Percentiles rank a stretch among this genome's conserved stretches.
These are phyloP conservation scores for Torulaspora franciscae DNA, from an alignment of 805 yeast species.

Conservation along the genomic window DNA sequence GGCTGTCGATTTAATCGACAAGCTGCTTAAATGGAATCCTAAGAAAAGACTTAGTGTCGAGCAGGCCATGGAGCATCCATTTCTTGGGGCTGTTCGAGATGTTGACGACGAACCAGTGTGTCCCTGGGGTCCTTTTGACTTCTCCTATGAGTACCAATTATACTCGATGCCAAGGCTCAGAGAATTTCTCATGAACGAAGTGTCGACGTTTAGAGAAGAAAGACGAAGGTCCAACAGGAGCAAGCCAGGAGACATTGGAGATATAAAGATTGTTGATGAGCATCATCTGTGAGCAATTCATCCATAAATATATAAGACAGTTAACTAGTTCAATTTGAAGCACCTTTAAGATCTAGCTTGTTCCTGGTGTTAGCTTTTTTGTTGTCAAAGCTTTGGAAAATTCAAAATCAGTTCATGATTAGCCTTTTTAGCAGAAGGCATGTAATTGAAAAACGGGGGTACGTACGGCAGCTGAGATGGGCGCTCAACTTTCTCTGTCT, in stretches of 20 bases:
- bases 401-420: too few species aligned
- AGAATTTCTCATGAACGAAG: constrained; percentile 48
- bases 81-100: constrained; percentile 50
- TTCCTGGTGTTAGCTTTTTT: too few species aligned
- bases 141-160: constrained; percentile 53
- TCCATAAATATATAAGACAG: not conserved
- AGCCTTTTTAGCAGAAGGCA: too few species aligned
- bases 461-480: constrained; percentile 48
- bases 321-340: not conserved
- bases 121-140: constrained; percentile 48
- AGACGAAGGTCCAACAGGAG: constrained; percentile 14
- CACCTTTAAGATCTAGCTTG: not conserved
- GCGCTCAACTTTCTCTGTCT: constrained; percentile 75
- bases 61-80: constrained; percentile 54
- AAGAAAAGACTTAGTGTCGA: constrained; percentile 49
- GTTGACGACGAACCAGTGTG: constrained; percentile 52
- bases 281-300: not conserved
- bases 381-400: too few species aligned
- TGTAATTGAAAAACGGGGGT: not conserved
- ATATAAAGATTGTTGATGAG: constrained; percentile 5
- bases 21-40: constrained; percentile 63
- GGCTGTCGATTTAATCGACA: constrained; percentile 50
- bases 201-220: constrained; percentile 43
- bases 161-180: constrained; percentile 44
- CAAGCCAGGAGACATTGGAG: constrained; percentile 3